Evolutionary conservation across 2,329 filamentous ascomycete species (phyloP), one percentile per base, ranked within the genome.

Genomic region (Raffaelea ambrosiae): DNA sequence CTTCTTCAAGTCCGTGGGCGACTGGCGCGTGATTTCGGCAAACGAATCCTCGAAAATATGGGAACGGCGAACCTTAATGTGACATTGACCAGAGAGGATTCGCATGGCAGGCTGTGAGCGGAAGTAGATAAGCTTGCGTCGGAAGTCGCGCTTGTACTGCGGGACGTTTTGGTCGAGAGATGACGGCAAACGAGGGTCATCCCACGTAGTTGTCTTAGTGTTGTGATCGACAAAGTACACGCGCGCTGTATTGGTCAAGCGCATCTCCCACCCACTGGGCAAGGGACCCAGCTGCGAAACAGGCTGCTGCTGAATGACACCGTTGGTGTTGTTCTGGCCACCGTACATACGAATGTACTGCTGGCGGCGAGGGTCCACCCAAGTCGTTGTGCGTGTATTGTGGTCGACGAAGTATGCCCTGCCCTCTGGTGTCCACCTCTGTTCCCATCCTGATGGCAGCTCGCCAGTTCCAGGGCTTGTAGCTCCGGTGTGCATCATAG

Each of bases 211-310:
- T 0, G 93, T 98, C 74, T 98, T 98, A 40, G 93, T 98, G 70
- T 98, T 98, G 71, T 98, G 93, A 61, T 98, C 93, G 40, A 98
- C 93, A 66, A 98, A 98, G 69, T 98, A 98, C 16, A 98, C 93
- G 51, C 93, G 80, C 23, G 93, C 93, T 14, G 93, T 98, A 66
- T 98, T 97, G 46, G 93, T 98, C 45, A 98, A 81, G 51, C 93
- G 88, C 93, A 98, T 98, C 74, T 98, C 93, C 93, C 93, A 98
- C 3, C 93, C 93, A 60, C 93, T 97, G 3, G 93, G 93, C 43
- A 98, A 69, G 22, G 93, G 93, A 4, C 93, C 93, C 41, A 98
- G 78, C 64, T 98, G 93, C 2, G 93, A 97, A 2, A 98, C 93
- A 1, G 93, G 91, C 67, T 98, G 93, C 63, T 96, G 91, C 66